Percentiles rank a stretch among this genome's conserved stretches.
phyloP scores from a whole-genome alignment of 257 asterid species.

The Mentha longifolia region DNA sequence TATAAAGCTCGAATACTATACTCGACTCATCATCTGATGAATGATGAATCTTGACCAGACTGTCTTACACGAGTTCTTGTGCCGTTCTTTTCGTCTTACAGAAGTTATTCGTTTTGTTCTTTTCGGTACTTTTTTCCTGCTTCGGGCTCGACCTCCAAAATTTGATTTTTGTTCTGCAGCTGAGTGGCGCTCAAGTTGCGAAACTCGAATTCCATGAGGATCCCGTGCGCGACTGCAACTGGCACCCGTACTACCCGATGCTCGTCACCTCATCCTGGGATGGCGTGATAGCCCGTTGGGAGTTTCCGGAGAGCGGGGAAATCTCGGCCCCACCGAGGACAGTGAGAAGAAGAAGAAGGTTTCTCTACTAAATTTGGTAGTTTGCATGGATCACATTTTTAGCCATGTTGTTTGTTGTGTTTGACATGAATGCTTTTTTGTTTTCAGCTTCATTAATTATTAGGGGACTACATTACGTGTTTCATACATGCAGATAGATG shows the following conservation, averaged over 20 bases:
- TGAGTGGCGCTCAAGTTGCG: constrained; percentile 66
- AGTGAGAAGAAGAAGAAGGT: constrained; percentile 48
- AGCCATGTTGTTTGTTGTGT: too few species aligned
- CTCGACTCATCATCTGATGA: too few species aligned
- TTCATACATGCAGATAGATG: not conserved
- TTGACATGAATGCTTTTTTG: too few species aligned
- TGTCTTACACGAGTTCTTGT: not conserved
- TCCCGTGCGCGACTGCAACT: constrained; percentile 85
- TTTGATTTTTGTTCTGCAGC: constrained; percentile 41
- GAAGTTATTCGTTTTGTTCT: not conserved
- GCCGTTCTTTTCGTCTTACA: not conserved
- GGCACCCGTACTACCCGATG: constrained; percentile 92
- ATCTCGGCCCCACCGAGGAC: constrained; percentile 31
- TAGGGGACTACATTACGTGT: not conserved
- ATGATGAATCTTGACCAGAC: too few species aligned
- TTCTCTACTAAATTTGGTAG: constrained; percentile 33
- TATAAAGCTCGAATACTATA: too few species aligned
- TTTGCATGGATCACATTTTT: not conserved
- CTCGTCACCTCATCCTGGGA: constrained; percentile 91
- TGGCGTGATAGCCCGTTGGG: constrained; percentile 80
- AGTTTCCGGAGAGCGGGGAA: constrained; percentile 60
- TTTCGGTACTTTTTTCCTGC: not conserved
- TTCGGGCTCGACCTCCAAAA: not conserved
- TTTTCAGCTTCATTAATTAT: too few species aligned
- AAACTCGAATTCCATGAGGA: constrained; percentile 77